phyloP scores from a whole-genome alignment of 257 asterid species.

The Leonotis leonurus region DNA sequence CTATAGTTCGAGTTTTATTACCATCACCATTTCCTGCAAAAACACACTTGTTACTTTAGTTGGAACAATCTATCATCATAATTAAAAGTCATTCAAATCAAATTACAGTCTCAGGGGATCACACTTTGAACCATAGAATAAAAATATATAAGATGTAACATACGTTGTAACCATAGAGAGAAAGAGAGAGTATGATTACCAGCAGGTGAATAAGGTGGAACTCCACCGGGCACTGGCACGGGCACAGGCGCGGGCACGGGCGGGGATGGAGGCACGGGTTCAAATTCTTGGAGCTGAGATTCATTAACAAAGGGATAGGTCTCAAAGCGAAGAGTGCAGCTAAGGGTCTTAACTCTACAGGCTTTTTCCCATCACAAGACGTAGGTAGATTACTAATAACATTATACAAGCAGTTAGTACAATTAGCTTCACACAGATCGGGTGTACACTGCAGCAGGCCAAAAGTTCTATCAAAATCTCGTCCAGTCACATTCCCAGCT shows the following conservation, averaged over 20 bases:
- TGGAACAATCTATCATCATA: too few species aligned
- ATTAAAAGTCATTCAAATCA: too few species aligned
- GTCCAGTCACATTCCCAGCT: not conserved
- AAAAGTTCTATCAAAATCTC: slow-evolving; percentile 6
- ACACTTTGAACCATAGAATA: too few species aligned
- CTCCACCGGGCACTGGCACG: not conserved
- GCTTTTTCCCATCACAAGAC: slow-evolving; percentile 4
- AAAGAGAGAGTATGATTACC: not conserved
- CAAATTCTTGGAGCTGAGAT: slow-evolving; percentile 14
- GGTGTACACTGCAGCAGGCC: slow-evolving; percentile 29
- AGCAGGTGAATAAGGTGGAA: not conserved
- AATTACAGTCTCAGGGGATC: too few species aligned
- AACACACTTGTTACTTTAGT: too few species aligned
- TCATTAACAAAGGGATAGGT: not conserved
- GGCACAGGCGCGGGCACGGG: not conserved
- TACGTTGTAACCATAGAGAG: too few species aligned
- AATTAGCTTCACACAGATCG: slow-evolving; percentile 20
- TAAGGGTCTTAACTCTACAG: slow-evolving; percentile 13
- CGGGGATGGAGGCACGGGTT: not conserved
- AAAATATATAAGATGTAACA: too few species aligned
- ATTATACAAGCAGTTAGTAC: slow-evolving; percentile 10
- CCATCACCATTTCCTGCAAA: slow-evolving; percentile 5
- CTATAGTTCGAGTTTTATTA: slow-evolving; percentile 4
- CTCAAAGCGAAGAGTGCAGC: slow-evolving; percentile 29
- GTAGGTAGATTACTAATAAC: not conserved